Evolutionary conservation across 2,329 filamentous ascomycete genomes (phyloP).

Genomic region (Aspergillus novoparasiticus): DNA sequence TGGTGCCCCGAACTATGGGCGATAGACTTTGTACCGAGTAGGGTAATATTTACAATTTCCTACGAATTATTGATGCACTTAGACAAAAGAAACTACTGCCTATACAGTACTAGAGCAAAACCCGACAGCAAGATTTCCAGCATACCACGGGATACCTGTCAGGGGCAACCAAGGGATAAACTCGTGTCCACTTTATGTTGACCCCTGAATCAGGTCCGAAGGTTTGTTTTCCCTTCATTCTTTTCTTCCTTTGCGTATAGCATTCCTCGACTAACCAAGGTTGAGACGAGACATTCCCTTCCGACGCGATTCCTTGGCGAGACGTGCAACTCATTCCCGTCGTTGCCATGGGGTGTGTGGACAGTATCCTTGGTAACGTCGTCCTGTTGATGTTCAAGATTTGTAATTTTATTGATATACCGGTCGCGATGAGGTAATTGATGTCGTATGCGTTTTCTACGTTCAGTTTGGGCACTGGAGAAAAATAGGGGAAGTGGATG

Average conservation of each 20-base stretch:
- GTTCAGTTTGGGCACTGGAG: too few relatives aligned
- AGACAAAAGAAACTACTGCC: too few relatives aligned
- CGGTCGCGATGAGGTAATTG: background rate
- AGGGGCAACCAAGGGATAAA: background rate
- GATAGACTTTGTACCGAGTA: too few relatives aligned
- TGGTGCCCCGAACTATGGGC: too few relatives aligned
- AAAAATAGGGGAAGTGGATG: too few relatives aligned
- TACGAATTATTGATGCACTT: too few relatives aligned
- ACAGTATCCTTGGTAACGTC: too few relatives aligned
- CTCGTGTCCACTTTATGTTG: background rate
- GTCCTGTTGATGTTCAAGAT: background rate
- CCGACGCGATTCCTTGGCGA: background rate
- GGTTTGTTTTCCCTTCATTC: background rate
- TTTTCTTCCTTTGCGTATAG: background rate
- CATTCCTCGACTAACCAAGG: background rate
- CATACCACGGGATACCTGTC: background rate
- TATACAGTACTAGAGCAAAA: too few relatives aligned
- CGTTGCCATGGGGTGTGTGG: background rate
- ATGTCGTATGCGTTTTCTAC: background rate
- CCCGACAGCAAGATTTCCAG: background rate
- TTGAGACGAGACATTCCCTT: background rate
- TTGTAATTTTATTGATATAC: background rate
- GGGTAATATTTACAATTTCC: too few relatives aligned
- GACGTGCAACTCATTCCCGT: background rate
- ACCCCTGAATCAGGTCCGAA: background rate